Base-by-base conservation (phyloP, 306 rosid species). In the Myrica gale region DNA sequence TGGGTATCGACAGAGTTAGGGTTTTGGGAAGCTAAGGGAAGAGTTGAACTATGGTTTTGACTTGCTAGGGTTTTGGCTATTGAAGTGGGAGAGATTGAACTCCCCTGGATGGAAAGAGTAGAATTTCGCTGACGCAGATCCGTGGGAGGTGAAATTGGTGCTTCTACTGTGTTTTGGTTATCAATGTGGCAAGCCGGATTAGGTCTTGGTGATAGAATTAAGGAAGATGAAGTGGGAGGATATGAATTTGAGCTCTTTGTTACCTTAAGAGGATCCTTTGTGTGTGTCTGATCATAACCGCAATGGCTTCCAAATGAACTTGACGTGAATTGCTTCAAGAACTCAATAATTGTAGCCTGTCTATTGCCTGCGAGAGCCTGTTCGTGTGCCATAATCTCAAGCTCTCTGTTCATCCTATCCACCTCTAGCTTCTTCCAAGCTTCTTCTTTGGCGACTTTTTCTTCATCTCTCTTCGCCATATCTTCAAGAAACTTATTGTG, bases 341-440 rank as follows among this genome's bases (percentile, higher is more conserved):
- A 87, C 46, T 90, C 80, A 43, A 87, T 87, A 6, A 93, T 87
- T 55, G 84, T 72, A 50, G 91, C 77, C 21, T 93, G 98, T 57
- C 93, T 84, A 43, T 91, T 88, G 5, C 88, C 82, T 0, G 96
- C 92, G 58, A 86, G 19, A 2, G 88, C 87, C 81, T 88, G 94
- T 32, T 93, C 94, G 12, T 77, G 84, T 11, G 91, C 89, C 91
- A 93, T 87, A 4, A 77, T 65, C 15, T 90, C 89, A 72, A 90
- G 93, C 86, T 93, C 98, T 78, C 77, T 85, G 79, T 93, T 89
- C 89, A 93, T 84, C 72, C 81, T 84, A 3, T 91, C 96, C 55
- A 80, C 78, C 83, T 91, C 97, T 81, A 86, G 82, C 75, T 85
- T 91, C 86, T 91, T 93, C 97, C 92, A 88, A n/a, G 82, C 90